Evolutionary conservation across 345 rosid species (phyloP), one percentile per base, ranked within the genome.

Genomic region (Lepidium sativum): DNA sequence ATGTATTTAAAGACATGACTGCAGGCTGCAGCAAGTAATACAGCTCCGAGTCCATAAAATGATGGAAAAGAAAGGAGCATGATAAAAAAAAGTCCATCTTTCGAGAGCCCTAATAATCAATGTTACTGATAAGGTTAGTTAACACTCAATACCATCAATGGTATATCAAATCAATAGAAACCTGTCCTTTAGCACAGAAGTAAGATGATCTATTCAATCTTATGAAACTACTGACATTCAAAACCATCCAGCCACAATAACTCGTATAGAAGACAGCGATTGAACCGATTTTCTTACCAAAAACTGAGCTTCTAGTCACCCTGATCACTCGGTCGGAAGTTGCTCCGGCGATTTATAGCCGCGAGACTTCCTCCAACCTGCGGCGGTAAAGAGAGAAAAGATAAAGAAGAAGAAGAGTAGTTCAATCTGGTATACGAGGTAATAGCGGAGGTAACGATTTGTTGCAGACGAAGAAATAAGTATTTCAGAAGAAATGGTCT

Each of bases 361-460:
- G 44, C 47, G 16, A 9, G 61, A 73, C 67, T 50, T 49, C 63
- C 50, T 51, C 71, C 72, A 51, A 59, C 72, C 52, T 16, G 33
- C 68, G 72, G 51, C 29, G 42, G 14, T 25, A 2, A 38, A 42
- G 63, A 52, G 43, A 14, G 4, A 27, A 27, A 23, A 23, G 25
- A 23, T 23, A 21, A 17, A 20, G 39, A 33, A 3, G 27, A 49
- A 18, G 60, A 40, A 12, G 41, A 49, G 9, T 21, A 9, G 11
- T 38, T 71, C 32, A 57, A 57, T 66, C 67, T 50, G 61, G 48
- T 18, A 50, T 29, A 31, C 4, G 50, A 65, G 67, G 42, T 58
- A 40, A 52, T 44, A 32, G 63, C 77, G 77, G 72, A 72, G 68
- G 68, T 45, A 67, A 67, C 71, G 44, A 67, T 73, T 50, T 59